Conservation (phyloP, 2,329 filamentous ascomycete genomes). For the Botrytis sinoallii region DNA sequence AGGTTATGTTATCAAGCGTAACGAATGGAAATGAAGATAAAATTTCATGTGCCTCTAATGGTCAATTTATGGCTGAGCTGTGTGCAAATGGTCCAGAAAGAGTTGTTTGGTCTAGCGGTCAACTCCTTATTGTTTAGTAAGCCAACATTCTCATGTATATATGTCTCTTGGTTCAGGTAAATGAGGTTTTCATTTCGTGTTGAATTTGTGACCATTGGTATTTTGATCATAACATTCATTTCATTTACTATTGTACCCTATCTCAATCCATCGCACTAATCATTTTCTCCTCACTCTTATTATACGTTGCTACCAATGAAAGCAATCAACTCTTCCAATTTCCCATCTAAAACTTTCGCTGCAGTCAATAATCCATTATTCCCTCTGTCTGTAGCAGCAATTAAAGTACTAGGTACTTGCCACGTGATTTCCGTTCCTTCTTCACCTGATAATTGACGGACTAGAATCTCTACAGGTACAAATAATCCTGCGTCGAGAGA, state of each 20-base stretch:
- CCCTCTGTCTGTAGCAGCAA: constrained; percentile 19
- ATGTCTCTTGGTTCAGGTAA: background rate
- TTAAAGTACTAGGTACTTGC: constrained; percentile 26
- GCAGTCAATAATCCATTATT: constrained; percentile 22
- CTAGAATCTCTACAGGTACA: constrained; percentile 30
- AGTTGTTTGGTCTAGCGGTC: background rate
- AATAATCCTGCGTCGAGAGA: constrained; percentile 22
- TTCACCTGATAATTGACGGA: constrained; percentile 22
- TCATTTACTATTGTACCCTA: no score
- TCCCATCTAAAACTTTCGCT: constrained; percentile 23
- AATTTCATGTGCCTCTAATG: background rate
- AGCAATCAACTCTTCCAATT: constrained; percentile 23
- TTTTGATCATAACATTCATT: background rate
- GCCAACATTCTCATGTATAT: no score
- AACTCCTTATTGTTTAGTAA: background rate
- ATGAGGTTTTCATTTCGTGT: background rate
- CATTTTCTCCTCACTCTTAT: background rate
- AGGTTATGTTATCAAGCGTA: constrained; percentile 10
- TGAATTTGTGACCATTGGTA: background rate
- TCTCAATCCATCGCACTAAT: background rate
- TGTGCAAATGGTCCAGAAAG: background rate
- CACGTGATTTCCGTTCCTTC: constrained; percentile 27
- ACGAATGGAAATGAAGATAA: constrained; percentile 5
- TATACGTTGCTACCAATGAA: constrained; percentile 6
- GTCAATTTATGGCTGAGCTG: no score